Evolutionary conservation across 257 asterid genomes (phyloP).

Genomic region (Voacanga thouarsii): DNA sequence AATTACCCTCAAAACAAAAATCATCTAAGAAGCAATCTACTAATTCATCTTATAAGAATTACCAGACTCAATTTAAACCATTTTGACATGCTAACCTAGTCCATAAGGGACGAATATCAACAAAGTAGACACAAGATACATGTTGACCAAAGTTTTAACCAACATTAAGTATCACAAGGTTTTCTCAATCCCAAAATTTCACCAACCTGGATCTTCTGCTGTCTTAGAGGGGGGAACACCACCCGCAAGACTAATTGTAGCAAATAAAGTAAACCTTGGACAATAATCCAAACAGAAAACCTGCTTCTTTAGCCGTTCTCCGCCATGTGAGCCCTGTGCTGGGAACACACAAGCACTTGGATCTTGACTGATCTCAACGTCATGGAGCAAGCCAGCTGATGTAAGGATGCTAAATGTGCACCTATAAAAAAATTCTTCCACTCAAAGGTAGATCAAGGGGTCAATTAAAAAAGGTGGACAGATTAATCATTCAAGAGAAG

Average conservation of each 20-base stretch:
- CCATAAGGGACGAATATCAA: neutral
- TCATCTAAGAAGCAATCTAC: neutral
- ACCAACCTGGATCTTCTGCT: constrained; percentile 21
- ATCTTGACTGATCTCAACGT: constrained; percentile 81
- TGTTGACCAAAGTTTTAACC: neutral
- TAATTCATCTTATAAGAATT: neutral
- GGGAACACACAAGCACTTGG: constrained; percentile 71
- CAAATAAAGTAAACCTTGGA: constrained; percentile 51
- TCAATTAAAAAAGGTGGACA: constrained; percentile 24
- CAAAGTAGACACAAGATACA: neutral
- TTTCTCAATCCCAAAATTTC: neutral
- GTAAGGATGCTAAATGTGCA: constrained; percentile 72
- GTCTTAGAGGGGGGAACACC: constrained; percentile 29
- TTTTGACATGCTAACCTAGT: neutral
- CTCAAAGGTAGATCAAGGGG: constrained; percentile 21
- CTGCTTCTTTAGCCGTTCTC: constrained; percentile 43
- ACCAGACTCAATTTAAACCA: neutral
- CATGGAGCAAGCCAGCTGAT: constrained; percentile 79
- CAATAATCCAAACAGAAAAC: constrained; percentile 80
- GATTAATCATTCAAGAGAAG: constrained; percentile 20
- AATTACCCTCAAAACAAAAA: neutral
- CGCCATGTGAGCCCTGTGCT: constrained; percentile 38
- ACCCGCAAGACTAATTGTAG: constrained; percentile 50
- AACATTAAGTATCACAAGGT: neutral
- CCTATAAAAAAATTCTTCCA: constrained; percentile 45